Base-by-base conservation (phyloP, 106 monocot species). In the Vanilla planifolia region DNA sequence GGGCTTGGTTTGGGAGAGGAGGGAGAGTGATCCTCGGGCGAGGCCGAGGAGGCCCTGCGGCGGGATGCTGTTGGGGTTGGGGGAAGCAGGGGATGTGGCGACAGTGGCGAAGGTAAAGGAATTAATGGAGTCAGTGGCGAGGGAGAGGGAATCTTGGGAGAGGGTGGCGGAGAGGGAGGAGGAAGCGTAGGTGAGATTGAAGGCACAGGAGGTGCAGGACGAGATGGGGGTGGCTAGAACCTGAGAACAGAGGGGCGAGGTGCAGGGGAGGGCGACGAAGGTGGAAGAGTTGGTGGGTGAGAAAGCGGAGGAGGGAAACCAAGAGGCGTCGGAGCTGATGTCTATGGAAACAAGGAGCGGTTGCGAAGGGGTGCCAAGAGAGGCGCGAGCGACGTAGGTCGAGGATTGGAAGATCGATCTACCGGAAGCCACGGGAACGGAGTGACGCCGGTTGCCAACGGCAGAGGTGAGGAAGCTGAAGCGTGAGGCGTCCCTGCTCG, bases 1-100 rank as follows among this genome's bases (percentile, higher is more conserved):
- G 42, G 26, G 3, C 42, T 75, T 65, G 10, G 91, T 81, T 26
- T 88, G 86, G 20, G 91, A 79, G 41, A 84, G 20, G 62, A 96
- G 69, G 21, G 91, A 91, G 25, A 79, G 58, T 1, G 84, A 72
- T 4, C 91, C 90, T 2, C 87, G 79, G 25, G 87, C 90, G 25
- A 96, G 87, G 23, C 89, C 90, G 26, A 96, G 84, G 16, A 96
- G 82, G 8, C 96, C 96, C 71, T 91, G 96, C 5, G 96, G 84
- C 3, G 84, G 96, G 14, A 79, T 16, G 5, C 81, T 70, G 62
- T 26, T 52, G 36, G 80, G 86, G 19, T 53, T 71, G 51, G 64
- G 69, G 16, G 51, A 25, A n/a, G n/a, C n/a, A n/a, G n/a, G n/a
- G n/a, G n/a, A n/a, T n/a, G n/a, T n/a, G 16, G 29, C 47, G 0